These are phyloP conservation scores for Carex littledalei DNA, from an alignment of 176 grass and related monocot genomes.

Conservation along the genomic window DNA sequence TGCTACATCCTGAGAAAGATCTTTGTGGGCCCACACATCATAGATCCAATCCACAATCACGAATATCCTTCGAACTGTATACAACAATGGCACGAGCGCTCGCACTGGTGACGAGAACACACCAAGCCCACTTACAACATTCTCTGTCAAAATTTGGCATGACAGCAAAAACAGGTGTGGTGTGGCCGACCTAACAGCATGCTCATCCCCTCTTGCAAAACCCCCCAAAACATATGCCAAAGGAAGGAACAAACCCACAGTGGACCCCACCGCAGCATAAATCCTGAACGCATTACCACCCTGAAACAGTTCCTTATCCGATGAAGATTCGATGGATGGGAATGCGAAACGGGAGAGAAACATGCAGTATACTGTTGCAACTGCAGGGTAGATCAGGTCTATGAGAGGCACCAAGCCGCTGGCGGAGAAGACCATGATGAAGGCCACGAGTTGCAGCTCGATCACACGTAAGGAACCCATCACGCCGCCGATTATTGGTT, in stretches of 20 bases:
- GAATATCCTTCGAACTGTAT: slow-evolving; percentile 74
- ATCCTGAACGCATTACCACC: slow-evolving; percentile 36
- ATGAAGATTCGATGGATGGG: slow-evolving; percentile 32
- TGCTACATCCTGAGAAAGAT: not conserved
- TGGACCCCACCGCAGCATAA: slow-evolving; percentile 68
- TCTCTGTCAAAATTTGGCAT: slow-evolving; percentile 92
- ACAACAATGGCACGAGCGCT: slow-evolving; percentile 70
- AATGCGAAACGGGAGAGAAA: slow-evolving; percentile 65
- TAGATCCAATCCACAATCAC: slow-evolving; percentile 69
- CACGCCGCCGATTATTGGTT: slow-evolving; percentile 49
- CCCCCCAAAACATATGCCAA: slow-evolving; percentile 89
- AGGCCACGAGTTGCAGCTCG: slow-evolving; percentile 89
- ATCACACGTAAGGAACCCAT: slow-evolving; percentile 86
- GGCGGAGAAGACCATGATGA: slow-evolving; percentile 97
- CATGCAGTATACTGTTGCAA: slow-evolving; percentile 56
- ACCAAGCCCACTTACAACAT: slow-evolving; percentile 53
- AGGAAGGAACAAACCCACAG: slow-evolving; percentile 73
- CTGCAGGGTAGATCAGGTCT: slow-evolving; percentile 65
- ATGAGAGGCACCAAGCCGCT: slow-evolving; percentile 71
- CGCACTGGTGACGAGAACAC: slow-evolving; percentile 76
- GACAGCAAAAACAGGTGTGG: slow-evolving; percentile 89
- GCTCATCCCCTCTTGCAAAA: slow-evolving; percentile 73
- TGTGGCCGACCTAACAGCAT: slow-evolving; percentile 53
- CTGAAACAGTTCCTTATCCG: slow-evolving; percentile 16
- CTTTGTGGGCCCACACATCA: slow-evolving; percentile 40